Evolutionary conservation across 805 yeast species (phyloP).

Genomic region (Tetrapisispora fleetii): DNA sequence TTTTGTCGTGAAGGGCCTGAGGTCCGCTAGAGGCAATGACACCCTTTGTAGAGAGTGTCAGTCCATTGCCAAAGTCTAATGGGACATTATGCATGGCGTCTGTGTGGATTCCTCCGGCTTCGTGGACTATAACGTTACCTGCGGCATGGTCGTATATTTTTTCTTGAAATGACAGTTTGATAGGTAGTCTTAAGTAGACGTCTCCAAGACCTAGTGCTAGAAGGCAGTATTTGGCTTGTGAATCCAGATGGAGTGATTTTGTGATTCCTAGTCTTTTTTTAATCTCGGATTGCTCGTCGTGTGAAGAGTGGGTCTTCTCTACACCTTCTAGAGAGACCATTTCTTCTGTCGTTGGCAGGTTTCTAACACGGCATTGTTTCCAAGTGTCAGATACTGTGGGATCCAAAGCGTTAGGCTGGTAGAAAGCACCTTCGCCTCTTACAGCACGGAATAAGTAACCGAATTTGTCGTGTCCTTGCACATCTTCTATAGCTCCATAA

Average conservation of each 20-base stretch:
- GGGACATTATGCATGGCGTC: slow-evolving; percentile 63
- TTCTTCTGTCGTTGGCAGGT: slow-evolving; percentile 13
- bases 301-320: slow-evolving; percentile 90
- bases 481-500: slow-evolving; percentile 28
- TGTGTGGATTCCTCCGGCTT: slow-evolving; percentile 86
- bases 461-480: slow-evolving; percentile 20
- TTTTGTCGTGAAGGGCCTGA: slow-evolving; percentile 15
- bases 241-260: slow-evolving; percentile 72
- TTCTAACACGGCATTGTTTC: slow-evolving; percentile 49
- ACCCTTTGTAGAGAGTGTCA: slow-evolving; percentile 73
- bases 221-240: slow-evolving; percentile 93
- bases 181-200: slow-evolving; percentile 81
- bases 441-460: slow-evolving; percentile 29
- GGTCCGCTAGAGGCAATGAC: slow-evolving; percentile 68
- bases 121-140: slow-evolving; percentile 76
- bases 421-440: slow-evolving; percentile 29
- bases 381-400: slow-evolving; percentile 17
- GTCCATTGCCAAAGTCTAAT: slow-evolving; percentile 78
- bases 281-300: slow-evolving; percentile 70
- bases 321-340: slow-evolving; percentile 61
- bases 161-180: slow-evolving; percentile 65
- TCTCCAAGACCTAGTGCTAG: slow-evolving; percentile 89
- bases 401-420: slow-evolving; percentile 21
- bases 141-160: slow-evolving; percentile 99
- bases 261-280: slow-evolving; percentile 55